These are phyloP conservation scores for Pyracantha coccinea DNA, from an alignment of 331 rosid species.

Conservation along the genomic window DNA sequence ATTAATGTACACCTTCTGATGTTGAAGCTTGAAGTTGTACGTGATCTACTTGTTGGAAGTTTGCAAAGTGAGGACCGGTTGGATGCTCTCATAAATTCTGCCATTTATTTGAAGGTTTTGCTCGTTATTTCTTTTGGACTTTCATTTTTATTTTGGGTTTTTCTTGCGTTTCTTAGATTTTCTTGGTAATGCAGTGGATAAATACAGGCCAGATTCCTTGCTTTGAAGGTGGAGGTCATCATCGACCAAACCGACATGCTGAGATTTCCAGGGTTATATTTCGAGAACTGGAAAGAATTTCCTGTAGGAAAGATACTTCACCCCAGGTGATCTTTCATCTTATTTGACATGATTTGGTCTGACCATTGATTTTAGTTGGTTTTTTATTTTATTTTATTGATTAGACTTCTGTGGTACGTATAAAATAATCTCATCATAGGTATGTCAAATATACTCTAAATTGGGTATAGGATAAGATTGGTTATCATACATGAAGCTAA, in stretches of 20 bases:
- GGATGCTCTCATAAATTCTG: slow-evolving; percentile 76
- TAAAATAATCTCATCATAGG: background rate
- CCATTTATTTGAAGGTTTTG: slow-evolving; percentile 88
- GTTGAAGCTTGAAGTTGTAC: slow-evolving; percentile 81
- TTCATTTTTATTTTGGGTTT: slow-evolving; percentile 9
- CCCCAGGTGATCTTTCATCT: slow-evolving; percentile 51
- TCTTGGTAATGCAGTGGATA: slow-evolving; percentile 79
- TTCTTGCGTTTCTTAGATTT: slow-evolving; percentile 12
- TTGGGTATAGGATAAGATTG: background rate
- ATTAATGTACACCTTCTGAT: background rate
- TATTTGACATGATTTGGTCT: slow-evolving; percentile 11
- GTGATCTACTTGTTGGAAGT: slow-evolving; percentile 49
- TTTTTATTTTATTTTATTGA: background rate
- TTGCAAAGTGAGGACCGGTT: slow-evolving; percentile 41
- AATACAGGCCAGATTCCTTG: slow-evolving; percentile 97
- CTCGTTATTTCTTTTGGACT: slow-evolving; percentile 1
- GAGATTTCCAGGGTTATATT: slow-evolving; percentile 95
- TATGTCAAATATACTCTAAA: background rate
- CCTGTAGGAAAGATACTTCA: slow-evolving; percentile 57
- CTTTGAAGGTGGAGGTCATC: slow-evolving; percentile 96
- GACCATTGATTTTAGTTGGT: background rate
- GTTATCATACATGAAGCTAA: background rate
- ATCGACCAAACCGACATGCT: slow-evolving; percentile 93
- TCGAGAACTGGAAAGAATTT: slow-evolving; percentile 67
- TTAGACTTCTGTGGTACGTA: background rate